Evolutionary conservation across 805 yeast genomes (phyloP).

Genomic region (Debaryomyces maramus): DNA sequence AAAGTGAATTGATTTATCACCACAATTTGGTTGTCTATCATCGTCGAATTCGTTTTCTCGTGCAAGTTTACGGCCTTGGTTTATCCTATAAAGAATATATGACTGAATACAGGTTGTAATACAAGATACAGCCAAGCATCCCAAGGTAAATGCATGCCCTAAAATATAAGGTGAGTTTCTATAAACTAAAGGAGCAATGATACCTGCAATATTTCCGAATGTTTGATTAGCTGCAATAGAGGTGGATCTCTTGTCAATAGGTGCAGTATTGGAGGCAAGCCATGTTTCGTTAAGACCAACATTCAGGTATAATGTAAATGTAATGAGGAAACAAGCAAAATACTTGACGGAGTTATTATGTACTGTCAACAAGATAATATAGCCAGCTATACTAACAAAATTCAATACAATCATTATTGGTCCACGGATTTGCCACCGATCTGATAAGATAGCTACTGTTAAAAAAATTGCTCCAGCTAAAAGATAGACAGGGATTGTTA

Average conservation of each 20-base stretch:
- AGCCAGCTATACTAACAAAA: slow-evolving; percentile 30
- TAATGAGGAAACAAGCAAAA: slow-evolving; percentile 37
- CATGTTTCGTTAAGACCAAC: slow-evolving; percentile 44
- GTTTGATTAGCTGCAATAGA: slow-evolving; percentile 44
- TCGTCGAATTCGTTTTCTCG: not conserved
- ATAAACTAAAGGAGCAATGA: slow-evolving; percentile 45
- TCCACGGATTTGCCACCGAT: slow-evolving; percentile 9
- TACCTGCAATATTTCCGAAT: slow-evolving; percentile 47
- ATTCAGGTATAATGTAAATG: slow-evolving; percentile 35
- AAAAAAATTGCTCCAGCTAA: slow-evolving; percentile 29
- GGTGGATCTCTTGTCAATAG: slow-evolving; percentile 43
- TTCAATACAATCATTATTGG: slow-evolving; percentile 28
- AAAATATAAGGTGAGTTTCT: slow-evolving; percentile 36
- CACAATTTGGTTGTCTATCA: not conserved
- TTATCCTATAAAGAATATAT: not conserved
- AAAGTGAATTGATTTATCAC: not conserved
- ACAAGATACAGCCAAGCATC: slow-evolving; percentile 25
- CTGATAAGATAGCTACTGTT: slow-evolving; percentile 25
- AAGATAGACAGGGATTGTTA: slow-evolving; percentile 41
- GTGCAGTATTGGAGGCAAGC: slow-evolving; percentile 44
- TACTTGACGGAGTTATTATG: slow-evolving; percentile 30
- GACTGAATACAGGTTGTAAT: not conserved
- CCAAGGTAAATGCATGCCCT: slow-evolving; percentile 43
- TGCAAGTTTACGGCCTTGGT: not conserved
- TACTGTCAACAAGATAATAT: slow-evolving; percentile 27